These are phyloP conservation scores for Pythium folliculosum DNA, from an alignment of 352 stramenopile species.

Conservation along the genomic window DNA sequence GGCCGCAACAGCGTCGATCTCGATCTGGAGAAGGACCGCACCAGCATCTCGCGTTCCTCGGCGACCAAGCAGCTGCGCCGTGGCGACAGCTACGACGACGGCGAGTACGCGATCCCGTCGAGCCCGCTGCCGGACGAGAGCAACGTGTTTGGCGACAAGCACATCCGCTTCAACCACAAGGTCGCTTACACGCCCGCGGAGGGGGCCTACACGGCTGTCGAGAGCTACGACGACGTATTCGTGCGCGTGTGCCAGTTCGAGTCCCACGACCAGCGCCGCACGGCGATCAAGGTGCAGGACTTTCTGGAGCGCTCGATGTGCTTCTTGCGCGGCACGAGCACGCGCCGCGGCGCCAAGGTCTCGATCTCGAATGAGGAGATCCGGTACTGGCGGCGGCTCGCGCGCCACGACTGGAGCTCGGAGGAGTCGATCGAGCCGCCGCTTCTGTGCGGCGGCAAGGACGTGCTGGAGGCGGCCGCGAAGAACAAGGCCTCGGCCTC, in stretches of 20 bases:
- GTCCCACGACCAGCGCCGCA: conserved; percentile 64
- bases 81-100: conserved; percentile 7
- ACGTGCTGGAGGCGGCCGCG: conserved; percentile 19
- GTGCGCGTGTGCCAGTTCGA: conserved; percentile 73
- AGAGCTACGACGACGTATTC: conserved; percentile 79
- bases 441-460: conserved; percentile 15
- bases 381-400: conserved; percentile 74
- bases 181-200: conserved; percentile 36
- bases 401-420: conserved; percentile 59
- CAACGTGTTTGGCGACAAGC: conserved; percentile 48
- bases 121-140: conserved; percentile 48
- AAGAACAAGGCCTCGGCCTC: not conserved
- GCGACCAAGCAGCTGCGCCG: conserved; percentile 26
- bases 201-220: conserved; percentile 48
- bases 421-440: conserved; percentile 48
- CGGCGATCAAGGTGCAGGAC: conserved; percentile 71
- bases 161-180: conserved; percentile 45
- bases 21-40: conserved; percentile 34
- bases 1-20: conserved; percentile 32
- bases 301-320: conserved; percentile 78
- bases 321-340: conserved; percentile 65
- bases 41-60: conserved; percentile 30
- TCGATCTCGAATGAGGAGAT: conserved; percentile 84
- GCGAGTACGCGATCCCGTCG: conserved; percentile 30
- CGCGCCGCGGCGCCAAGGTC: conserved; percentile 69